Evolutionary conservation across 179 eudicot species (phyloP).

Genomic region (Amaranthus tricolor): DNA sequence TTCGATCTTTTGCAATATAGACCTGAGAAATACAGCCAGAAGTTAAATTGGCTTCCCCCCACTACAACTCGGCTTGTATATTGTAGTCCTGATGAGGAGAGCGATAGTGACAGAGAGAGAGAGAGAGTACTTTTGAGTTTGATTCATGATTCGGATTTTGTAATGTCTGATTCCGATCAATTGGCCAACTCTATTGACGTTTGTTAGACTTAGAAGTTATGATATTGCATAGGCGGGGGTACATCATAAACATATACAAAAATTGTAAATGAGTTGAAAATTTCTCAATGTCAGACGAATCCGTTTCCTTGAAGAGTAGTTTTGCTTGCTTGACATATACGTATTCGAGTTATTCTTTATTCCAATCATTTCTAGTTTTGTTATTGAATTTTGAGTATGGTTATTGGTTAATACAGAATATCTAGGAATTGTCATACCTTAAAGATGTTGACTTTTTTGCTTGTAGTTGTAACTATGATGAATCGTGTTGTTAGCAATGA

Average conservation of each 20-base stretch:
- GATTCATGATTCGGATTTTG: background rate
- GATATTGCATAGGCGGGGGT: background rate
- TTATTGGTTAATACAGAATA: too few relatives aligned
- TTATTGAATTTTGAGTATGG: too few relatives aligned
- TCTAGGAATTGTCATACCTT: too few relatives aligned
- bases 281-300: too few relatives aligned
- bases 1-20: background rate
- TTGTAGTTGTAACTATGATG: too few relatives aligned
- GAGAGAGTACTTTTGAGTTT: background rate
- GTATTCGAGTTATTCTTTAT: constrained; percentile 2
- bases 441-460: too few relatives aligned
- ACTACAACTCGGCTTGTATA: background rate
- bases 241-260: constrained; percentile 1
- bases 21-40: background rate
- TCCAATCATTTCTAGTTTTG: background rate
- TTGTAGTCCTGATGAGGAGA: constrained; percentile 1
- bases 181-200: background rate
- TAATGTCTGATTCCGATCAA: constrained; percentile 4
- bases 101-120: background rate
- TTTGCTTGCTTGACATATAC: constrained; percentile 1
- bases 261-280: constrained; percentile 28
- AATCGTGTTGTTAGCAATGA: too few relatives aligned
- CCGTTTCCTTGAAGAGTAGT: background rate
- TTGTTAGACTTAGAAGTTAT: constrained; percentile 3
- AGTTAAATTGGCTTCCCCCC: background rate